Conservation (phyloP, 1,139 yeast species). For the Candida sanyaensis region DNA sequence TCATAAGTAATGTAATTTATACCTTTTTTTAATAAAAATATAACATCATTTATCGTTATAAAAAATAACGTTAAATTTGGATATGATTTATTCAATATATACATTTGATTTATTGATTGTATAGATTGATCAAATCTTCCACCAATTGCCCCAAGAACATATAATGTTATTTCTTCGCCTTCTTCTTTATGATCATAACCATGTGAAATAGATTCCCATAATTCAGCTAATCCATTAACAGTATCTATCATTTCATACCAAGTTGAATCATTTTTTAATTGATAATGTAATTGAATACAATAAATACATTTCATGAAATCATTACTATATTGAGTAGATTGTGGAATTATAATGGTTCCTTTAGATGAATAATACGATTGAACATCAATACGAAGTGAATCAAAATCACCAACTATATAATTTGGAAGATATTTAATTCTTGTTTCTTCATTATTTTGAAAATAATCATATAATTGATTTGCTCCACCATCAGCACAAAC, state of each 20-base stretch:
- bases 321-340: constrained; percentile 72
- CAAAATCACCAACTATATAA: constrained; percentile 83
- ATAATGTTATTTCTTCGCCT: constrained; percentile 14
- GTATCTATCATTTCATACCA: constrained; percentile 34
- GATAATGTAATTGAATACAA: constrained; percentile 33
- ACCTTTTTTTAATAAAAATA: constrained; percentile 63
- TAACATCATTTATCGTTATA: constrained; percentile 54
- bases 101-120: constrained; percentile 71
- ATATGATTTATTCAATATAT: constrained; percentile 28
- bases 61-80: constrained; percentile 38
- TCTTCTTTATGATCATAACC: not conserved
- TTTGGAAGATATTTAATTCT: constrained; percentile 55
- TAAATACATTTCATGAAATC: constrained; percentile 73
- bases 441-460: constrained; percentile 25
- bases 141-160: constrained; percentile 73
- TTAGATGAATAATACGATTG: constrained; percentile 45
- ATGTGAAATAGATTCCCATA: constrained; percentile 20
- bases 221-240: constrained; percentile 25
- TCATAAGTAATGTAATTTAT: constrained; percentile 37
- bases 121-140: constrained; percentile 93
- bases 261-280: constrained; percentile 15
- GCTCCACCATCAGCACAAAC: constrained; percentile 97
- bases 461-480: constrained; percentile 58
- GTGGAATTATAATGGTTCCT: constrained; percentile 57
- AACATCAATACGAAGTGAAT: constrained; percentile 61